Percentiles rank a stretch among this genome's conserved stretches.
Conservation (phyloP, 2,329 filamentous ascomycete genomes). For the Teratosphaeria nubilosa region DNA sequence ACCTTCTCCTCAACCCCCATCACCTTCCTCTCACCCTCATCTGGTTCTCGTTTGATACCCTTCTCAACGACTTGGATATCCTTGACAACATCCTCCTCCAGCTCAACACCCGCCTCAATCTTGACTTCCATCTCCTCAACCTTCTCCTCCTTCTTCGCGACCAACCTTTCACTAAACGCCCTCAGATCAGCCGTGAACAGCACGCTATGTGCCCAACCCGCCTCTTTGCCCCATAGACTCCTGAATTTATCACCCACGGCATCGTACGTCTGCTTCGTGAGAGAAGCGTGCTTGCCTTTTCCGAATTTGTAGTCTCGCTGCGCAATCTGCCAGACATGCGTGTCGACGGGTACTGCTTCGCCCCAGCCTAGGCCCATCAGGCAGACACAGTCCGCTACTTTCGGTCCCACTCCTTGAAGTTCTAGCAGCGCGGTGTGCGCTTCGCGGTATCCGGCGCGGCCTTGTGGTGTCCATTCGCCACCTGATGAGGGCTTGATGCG, state of each 20-base stretch:
- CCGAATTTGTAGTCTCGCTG: conserved; percentile 92
- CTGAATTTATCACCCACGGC: conserved; percentile 86
- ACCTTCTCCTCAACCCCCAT: conserved; percentile 22
- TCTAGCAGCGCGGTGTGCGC: conserved; percentile 72
- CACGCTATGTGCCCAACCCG: conserved; percentile 95
- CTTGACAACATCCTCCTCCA: conserved; percentile 13
- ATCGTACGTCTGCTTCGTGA: conserved; percentile 82
- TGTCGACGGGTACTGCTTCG: conserved; percentile 91
- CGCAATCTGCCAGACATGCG: conserved; percentile 97
- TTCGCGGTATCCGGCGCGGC: conserved; percentile 58
- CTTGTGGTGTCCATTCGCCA: conserved; percentile 39
- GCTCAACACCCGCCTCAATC: conserved; percentile 13
- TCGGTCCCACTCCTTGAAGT: conserved; percentile 84
- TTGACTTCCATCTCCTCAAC: conserved; percentile 31
- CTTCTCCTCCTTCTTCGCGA: conserved; percentile 40
- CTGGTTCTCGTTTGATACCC: neutral
- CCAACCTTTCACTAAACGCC: conserved; percentile 64
- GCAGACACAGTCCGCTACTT: conserved; percentile 93
- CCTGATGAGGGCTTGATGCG: conserved; percentile 35
- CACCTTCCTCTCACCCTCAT: neutral
- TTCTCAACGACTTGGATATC: neutral
- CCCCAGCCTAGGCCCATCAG: conserved; percentile 95
- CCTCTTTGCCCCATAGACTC: conserved; percentile 79
- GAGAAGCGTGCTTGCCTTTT: conserved; percentile 67
- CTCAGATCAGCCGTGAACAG: conserved; percentile 88